Base-by-base conservation (phyloP, 768 basidiomycete species). In the Hygrocybe coccinea region DNA sequence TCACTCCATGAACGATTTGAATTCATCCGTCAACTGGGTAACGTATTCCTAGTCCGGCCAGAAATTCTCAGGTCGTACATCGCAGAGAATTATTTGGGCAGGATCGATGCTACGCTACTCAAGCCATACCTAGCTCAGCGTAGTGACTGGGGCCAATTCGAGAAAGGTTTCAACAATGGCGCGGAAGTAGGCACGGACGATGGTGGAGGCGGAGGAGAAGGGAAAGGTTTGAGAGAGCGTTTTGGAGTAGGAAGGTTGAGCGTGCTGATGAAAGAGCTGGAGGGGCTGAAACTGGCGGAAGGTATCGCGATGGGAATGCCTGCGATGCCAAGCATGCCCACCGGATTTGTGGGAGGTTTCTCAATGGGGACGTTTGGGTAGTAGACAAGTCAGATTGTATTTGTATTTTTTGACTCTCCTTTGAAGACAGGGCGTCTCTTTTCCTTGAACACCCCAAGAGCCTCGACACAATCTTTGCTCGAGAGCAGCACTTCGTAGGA, bases 11-110 rank as follows among this genome's bases (percentile, higher is more conserved):
- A 98, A 68, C 92, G 95, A 21, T 99, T 95, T 74, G 97, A 98
- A 67, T 97, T 99, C 75, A 86, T 98, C 59, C 87, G 95, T 38
- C 95, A 98, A 69, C 84, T 99, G 4, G 97, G 95, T 61, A 95
- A 98, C 65, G 81, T 95, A 60, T 99, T 97, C 79, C 87, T 98
- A 59, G 90, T 99, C 48, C 91, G 87, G 52, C 95, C 95, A 6
- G 94, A 97, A 59, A 91, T 95, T 56, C 80, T 99, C 60, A 91
- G 89, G 62, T 91, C 94, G 3, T 98, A 97, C 74, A 93, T 98
- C 69, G 90, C 87, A 9, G 95, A 97, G 65, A 88, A 87, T 55
- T 91, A 93, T 69, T 85, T 99, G 12, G 93, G 93, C 8, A 82
- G 92, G 15, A 94, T 99, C 61, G 95, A 98, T 60, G 73, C 89